phyloP scores from a whole-genome alignment of 768 basidiomycete species.

The Phanerochaete sordida region DNA sequence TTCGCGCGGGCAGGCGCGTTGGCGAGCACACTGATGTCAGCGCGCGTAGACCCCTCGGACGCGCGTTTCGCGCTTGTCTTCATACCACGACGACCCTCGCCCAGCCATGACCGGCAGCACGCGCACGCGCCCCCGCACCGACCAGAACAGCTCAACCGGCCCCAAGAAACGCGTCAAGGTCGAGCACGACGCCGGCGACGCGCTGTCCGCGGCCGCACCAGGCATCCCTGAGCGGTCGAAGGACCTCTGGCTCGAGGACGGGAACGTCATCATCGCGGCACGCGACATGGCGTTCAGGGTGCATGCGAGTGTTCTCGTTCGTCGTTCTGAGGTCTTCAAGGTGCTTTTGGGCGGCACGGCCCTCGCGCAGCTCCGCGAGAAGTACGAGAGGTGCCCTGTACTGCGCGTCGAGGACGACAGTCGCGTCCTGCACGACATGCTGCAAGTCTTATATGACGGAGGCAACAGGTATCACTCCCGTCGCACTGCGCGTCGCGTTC shows the following conservation, averaged over 20 bases:
- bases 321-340: background rate
- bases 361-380: background rate
- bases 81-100: too few relatives aligned
- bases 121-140: too few relatives aligned
- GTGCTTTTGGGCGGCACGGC: background rate
- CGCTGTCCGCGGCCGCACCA: conserved; percentile 15
- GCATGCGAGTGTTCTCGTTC: background rate
- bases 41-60: too few relatives aligned
- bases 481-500: background rate
- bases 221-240: background rate
- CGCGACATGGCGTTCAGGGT: background rate
- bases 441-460: background rate
- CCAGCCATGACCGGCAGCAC: too few relatives aligned
- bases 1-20: too few relatives aligned
- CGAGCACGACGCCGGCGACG: too few relatives aligned
- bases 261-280: conserved; percentile 1
- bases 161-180: too few relatives aligned
- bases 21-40: too few relatives aligned
- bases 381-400: background rate
- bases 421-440: background rate
- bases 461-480: background rate
- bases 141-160: too few relatives aligned
- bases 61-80: too few relatives aligned
- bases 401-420: background rate
- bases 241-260: conserved; percentile 7